Evolutionary conservation across 331 rosid species (phyloP).

Genomic region (Quercus lobata): DNA sequence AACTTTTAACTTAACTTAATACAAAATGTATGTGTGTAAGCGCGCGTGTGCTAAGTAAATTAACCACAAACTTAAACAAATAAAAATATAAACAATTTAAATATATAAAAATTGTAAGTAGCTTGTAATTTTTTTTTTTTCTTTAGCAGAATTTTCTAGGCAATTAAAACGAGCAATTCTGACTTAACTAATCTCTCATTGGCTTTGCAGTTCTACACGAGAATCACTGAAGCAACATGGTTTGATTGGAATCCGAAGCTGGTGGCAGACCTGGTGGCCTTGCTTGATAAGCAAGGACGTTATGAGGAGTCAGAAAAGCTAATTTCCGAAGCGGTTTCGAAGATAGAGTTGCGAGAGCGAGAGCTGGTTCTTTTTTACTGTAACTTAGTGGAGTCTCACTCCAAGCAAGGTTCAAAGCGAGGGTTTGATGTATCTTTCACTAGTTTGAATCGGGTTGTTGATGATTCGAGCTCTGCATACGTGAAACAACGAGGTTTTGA

Average conservation of each 20-base stretch:
- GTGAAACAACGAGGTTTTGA: slow-evolving; percentile 60
- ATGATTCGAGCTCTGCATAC: slow-evolving; percentile 43
- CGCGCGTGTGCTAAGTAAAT: too few relatives aligned
- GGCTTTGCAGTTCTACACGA: slow-evolving; percentile 48
- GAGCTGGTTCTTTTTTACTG: slow-evolving; percentile 64
- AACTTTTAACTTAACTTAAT: too few relatives aligned
- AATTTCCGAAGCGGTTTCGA: slow-evolving; percentile 45
- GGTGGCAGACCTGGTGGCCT: slow-evolving; percentile 58
- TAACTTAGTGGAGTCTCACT: slow-evolving; percentile 57
- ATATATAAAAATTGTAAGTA: too few relatives aligned
- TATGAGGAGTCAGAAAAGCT: slow-evolving; percentile 34
- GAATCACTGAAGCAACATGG: slow-evolving; percentile 63
- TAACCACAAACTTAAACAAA: too few relatives aligned
- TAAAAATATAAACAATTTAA: too few relatives aligned
- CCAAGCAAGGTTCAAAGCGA: slow-evolving; percentile 48
- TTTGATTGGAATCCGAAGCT: slow-evolving; percentile 62
- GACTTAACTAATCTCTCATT: neutral
- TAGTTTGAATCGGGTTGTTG: slow-evolving; percentile 37
- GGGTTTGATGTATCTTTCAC: slow-evolving; percentile 54
- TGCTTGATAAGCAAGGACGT: slow-evolving; percentile 53
- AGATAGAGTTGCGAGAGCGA: slow-evolving; percentile 39
- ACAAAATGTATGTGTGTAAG: neutral
- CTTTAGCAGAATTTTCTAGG: neutral
- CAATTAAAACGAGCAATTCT: neutral
- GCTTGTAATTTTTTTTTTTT: too few relatives aligned